Base-by-base conservation (phyloP, 2,329 filamentous ascomycete genomes). In the Ascochyta koolunga region DNA sequence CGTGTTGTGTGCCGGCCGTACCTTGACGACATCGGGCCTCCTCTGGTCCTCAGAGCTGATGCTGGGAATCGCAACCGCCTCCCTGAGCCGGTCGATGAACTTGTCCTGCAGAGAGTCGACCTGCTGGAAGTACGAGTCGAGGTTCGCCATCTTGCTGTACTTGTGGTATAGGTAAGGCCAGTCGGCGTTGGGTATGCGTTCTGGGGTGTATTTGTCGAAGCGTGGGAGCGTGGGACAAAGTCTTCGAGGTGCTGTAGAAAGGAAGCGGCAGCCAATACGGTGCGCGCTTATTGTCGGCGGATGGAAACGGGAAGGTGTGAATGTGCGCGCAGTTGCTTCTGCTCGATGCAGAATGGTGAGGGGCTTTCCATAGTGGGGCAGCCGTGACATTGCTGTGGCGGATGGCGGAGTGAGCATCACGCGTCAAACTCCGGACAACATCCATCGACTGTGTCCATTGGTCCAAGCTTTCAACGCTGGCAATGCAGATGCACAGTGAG, bases 1-100 rank as follows among this genome's bases (percentile, higher is more conserved):
- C 15, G 15, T 36, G 41, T 11, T 11, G 8, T 24, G 24, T 33
- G 35, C 15, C 32, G 21, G 13, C 68, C 73, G 52, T 73, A 85
- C 84, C 76, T 89, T 91, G 71, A 99, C 86, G 59, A 99, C 95
- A 83, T 99, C 93, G 50, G 88, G 88, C 56, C 95, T 88, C 71
- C 91, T 88, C 65, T 89, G 88, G 71, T 95, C 91, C 60, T 97
- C 93, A 41, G 93, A 90, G 29, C 93, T 98, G 74, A 99, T 84
- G 60, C 95, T 99, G 18, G 95, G 95, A 69, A 99, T 99, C 46
- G 93, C 93, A 56, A 99, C 95, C 49, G 95, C 95, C 77, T 93
- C 87, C 71, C 90, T 85, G 56, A 99, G 86, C 66, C 93, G 89
- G 68, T 96, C 89, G 77, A 96, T 96, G 79, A 96, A 97, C 72